phyloP scores from a whole-genome alignment of 441 rosid species.

The Flueggea neowawraea region DNA sequence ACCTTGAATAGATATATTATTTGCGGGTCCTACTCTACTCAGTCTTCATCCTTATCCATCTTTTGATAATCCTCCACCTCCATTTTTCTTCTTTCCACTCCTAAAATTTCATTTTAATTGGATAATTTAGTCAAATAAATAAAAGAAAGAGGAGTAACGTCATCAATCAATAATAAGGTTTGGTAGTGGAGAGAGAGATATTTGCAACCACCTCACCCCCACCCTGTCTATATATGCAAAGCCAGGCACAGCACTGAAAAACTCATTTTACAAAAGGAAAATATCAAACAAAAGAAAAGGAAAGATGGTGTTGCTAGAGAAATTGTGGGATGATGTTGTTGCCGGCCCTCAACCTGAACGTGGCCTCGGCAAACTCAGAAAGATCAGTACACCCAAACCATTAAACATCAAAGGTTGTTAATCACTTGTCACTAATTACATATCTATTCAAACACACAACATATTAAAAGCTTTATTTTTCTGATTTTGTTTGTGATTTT shows the following conservation, averaged over 20 bases:
- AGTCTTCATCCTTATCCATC: slow-evolving; percentile 45
- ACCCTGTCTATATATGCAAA: slow-evolving; percentile 16
- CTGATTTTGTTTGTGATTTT: neutral
- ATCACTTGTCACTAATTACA: neutral
- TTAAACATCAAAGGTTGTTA: slow-evolving; percentile 37
- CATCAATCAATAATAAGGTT: too few species aligned
- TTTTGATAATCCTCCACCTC: neutral
- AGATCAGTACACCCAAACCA: slow-evolving; percentile 50
- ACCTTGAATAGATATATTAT: slow-evolving; percentile 22
- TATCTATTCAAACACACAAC: too few species aligned
- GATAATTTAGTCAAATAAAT: too few species aligned
- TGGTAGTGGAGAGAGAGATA: neutral
- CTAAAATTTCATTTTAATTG: too few species aligned
- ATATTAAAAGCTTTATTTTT: neutral
- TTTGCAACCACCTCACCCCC: neutral
- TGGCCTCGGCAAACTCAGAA: slow-evolving; percentile 77
- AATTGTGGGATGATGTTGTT: slow-evolving; percentile 81
- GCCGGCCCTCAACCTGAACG: slow-evolving; percentile 94
- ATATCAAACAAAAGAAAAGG: neutral
- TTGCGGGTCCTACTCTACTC: slow-evolving; percentile 33
- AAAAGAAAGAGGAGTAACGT: too few species aligned
- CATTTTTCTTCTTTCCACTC: slow-evolving; percentile 18
- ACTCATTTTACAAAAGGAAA: neutral
- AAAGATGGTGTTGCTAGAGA: slow-evolving; percentile 64
- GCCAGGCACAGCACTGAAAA: neutral